Base-by-base conservation (phyloP, 805 yeast genomes). In the Cyberlindnera japonica region DNA sequence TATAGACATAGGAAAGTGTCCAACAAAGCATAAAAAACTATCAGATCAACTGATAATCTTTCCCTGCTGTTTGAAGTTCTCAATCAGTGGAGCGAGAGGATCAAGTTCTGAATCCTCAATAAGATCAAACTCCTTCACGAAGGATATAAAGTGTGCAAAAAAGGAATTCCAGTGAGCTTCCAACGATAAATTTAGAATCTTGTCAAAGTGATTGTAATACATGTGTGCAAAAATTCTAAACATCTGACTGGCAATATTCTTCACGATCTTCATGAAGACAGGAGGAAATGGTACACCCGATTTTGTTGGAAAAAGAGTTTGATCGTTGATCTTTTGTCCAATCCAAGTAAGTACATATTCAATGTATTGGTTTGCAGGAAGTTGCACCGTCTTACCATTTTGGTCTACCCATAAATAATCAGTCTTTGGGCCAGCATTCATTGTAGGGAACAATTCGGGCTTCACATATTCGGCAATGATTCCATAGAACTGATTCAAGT, bases 161-260 rank as follows among this genome's bases (percentile, higher is more conserved):
- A 90, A 86, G 3, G 98, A 90, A 62, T 93, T 93, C 95, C 96
- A 93, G 61, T 93, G 98, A 1, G 98, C 96, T 60, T 93, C 99
- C 44, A 93, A 63, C 2, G 95, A 82, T 44, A 93, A 65, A 61
- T 93, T 97, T n/a, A 91, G 79, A 18, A 91, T 75, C 58, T 83
- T 88, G 50, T 91, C 99, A 63, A 89, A 93, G 61, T 93, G 99
- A 61, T 89, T 88, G 64, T 88, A 86, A 61, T 90, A 93, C 27
- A 93, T 80, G 58, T 90, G 96, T 4, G 99, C 99, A 65, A 91
- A 90, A 13, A 93, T 86, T 51, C 98, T 75, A 58, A 93, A 89
- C 88, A 93, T 84, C 59, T 93, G 98, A 48, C 89, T 72, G 58
- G 82, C 81, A 16, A 93, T 90, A 58, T 89, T 86, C 54, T 84